Evolutionary conservation across 2,329 filamentous ascomycete genomes (phyloP).

Genomic region (Fusarium sulawesiense): DNA sequence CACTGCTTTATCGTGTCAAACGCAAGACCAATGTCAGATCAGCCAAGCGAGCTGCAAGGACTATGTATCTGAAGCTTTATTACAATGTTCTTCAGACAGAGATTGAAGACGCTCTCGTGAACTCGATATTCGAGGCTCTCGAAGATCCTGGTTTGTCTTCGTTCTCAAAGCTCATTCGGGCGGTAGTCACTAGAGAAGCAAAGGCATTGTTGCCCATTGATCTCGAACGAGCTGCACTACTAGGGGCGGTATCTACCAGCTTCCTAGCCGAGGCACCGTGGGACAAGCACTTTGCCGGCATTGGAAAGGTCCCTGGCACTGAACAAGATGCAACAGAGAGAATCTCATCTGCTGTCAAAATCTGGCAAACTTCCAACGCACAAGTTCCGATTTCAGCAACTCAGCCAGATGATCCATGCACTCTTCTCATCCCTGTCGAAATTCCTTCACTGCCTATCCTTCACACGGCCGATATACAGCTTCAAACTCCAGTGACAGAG

Average conservation of each 20-base stretch:
- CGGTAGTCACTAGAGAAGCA: constrained; percentile 58
- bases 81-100: constrained; percentile 84
- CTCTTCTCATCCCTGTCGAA: constrained; percentile 89
- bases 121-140: constrained; percentile 57
- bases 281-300: constrained; percentile 61
- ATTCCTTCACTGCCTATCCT: constrained; percentile 86
- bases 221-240: constrained; percentile 66
- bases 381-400: constrained; percentile 44
- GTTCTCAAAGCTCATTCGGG: constrained; percentile 61
- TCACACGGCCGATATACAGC: constrained; percentile 77
- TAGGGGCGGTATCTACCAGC: constrained; percentile 62
- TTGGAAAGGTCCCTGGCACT: constrained; percentile 57
- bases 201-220: constrained; percentile 60
- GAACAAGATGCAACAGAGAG: constrained; percentile 47
- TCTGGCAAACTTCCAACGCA: constrained; percentile 50
- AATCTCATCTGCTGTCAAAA: constrained; percentile 47
- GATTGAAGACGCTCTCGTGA: constrained; percentile 64
- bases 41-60: constrained; percentile 51
- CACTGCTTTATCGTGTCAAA: constrained; percentile 81
- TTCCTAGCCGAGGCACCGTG: constrained; percentile 61
- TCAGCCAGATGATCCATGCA: constrained; percentile 58
- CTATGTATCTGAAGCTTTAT: constrained; percentile 75
- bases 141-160: constrained; percentile 55
- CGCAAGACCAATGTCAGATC: constrained; percentile 60
- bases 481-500: constrained; percentile 56